Percentiles rank a stretch among this genome's conserved stretches.
Evolutionary conservation across 1,139 yeast species (phyloP).

Genomic region (Eremothecium cymbalariae): DNA sequence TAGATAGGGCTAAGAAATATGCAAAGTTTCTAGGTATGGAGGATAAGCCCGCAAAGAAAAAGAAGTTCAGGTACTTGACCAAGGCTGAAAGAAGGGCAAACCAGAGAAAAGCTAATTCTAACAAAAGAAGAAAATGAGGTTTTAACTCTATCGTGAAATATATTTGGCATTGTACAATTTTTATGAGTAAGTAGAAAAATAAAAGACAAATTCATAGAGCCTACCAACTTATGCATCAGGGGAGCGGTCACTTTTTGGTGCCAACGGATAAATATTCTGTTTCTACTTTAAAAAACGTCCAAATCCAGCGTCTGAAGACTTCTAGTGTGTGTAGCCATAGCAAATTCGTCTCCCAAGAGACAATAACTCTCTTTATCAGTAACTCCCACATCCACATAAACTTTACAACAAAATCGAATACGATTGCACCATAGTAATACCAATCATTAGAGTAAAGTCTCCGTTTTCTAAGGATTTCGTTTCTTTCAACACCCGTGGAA

Average conservation of each 20-base stretch:
- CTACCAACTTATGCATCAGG: no score
- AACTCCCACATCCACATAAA: slow-evolving; percentile 65
- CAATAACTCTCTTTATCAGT: slow-evolving; percentile 33
- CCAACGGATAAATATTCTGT: slow-evolving; percentile 44
- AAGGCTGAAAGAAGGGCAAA: slow-evolving; percentile 69
- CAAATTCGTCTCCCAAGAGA: slow-evolving; percentile 51
- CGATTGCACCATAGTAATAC: slow-evolving; percentile 47
- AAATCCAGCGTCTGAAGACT: slow-evolving; percentile 72
- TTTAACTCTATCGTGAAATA: not conserved
- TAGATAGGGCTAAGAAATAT: slow-evolving; percentile 62
- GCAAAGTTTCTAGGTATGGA: slow-evolving; percentile 52
- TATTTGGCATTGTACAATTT: not conserved
- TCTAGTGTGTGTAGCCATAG: slow-evolving; percentile 64
- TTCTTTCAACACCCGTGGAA: slow-evolving; percentile 11
- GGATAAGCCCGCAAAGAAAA: slow-evolving; percentile 36
- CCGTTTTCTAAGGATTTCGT: slow-evolving; percentile 20
- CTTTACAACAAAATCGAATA: slow-evolving; percentile 54
- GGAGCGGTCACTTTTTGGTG: slow-evolving; percentile 5
- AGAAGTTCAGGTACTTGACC: slow-evolving; percentile 76
- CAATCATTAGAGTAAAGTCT: slow-evolving; percentile 29
- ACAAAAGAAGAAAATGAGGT: slow-evolving; percentile 32
- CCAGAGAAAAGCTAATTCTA: slow-evolving; percentile 44
- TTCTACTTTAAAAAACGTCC: slow-evolving; percentile 82
- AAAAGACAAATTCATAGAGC: no score
- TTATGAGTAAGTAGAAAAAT: no score